Evolutionary conservation across 2,329 filamentous ascomycete species (phyloP), one percentile per base, ranked within the genome.

Genomic region (Acephala macrosclerotiorum): DNA sequence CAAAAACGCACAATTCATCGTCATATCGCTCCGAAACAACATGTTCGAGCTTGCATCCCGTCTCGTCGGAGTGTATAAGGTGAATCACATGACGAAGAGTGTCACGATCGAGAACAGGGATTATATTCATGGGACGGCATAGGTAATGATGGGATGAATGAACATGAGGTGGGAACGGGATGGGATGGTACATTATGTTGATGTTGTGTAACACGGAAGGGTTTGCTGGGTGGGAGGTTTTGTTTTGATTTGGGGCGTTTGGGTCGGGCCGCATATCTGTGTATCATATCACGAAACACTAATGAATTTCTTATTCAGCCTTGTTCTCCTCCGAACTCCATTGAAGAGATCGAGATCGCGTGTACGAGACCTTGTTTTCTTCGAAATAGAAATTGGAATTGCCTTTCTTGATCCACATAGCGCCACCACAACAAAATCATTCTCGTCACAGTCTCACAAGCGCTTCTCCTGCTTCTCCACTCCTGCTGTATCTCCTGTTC

Each of bases 41-140:
- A 99, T 99, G 96, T 99, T 99, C 80, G 96, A 99, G 84, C 88
- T 99, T 69, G 95, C 96, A n/a, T 89, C 93, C 65, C 88, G 96
- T 63, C 86, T 99, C 66, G 94, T 99, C 16, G 96, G 96, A 72
- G 96, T 99, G 63, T 99, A 99, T 84, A 99, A 99, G 84, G 96
- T 99, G 78, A 98, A 97, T 80, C 95, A 99, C 80, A 99, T 98
- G 89, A 96, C 92, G 67, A 96, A 95, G 87, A 94, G 91, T 79
- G 92, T 96, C 25, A 94, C 92, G 61, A 93, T 96, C 69, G 92
- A 96, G 80, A 96, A 96, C 80, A 84, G 84, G 71, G 91, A 96
- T 80, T 96, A 92, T 91, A 78, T 77, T 61, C 71, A 73, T 22
- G 72, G 69, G 35, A 67, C 63, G 29, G 65, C 56, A 60, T 59